Percentiles rank a stretch among this genome's conserved stretches.
Conservation (phyloP, 106 monocot genomes). For the Alisma plantagoaquatica region DNA sequence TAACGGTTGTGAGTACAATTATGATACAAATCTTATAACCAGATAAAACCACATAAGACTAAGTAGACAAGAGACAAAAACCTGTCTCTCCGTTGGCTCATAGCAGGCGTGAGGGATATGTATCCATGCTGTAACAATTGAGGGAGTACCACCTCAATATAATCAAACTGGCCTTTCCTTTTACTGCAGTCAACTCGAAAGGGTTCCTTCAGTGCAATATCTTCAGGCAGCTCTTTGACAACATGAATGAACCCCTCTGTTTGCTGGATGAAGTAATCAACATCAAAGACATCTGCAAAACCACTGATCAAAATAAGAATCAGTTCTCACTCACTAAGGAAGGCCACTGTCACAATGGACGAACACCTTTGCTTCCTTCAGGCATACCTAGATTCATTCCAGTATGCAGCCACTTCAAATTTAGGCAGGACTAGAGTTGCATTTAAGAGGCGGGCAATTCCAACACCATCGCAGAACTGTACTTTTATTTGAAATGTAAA, state of each 20-base stretch:
- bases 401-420: constrained; percentile 87
- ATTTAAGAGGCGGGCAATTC: no score
- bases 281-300: constrained; percentile 83
- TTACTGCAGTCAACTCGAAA: constrained; percentile 68
- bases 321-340: background rate
- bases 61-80: constrained; percentile 11
- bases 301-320: constrained; percentile 36
- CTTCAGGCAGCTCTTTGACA: constrained; percentile 55
- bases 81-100: constrained; percentile 93
- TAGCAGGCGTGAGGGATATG: constrained; percentile 75
- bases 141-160: constrained; percentile 80
- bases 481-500: no score
- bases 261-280: constrained; percentile 60
- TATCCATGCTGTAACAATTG: constrained; percentile 48
- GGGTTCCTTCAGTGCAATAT: constrained; percentile 43
- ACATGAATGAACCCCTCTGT: constrained; percentile 48
- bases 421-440: no score
- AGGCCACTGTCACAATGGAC: no score
- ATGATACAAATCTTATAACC: no score
- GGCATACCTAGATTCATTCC: constrained; percentile 79
- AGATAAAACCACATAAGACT: background rate
- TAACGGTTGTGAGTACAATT: no score
- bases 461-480: constrained; percentile 89
- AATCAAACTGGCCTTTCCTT: no score
- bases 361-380: no score